Conservation (phyloP, 768 basidiomycete genomes). For the Hygrocybe punicea region DNA sequence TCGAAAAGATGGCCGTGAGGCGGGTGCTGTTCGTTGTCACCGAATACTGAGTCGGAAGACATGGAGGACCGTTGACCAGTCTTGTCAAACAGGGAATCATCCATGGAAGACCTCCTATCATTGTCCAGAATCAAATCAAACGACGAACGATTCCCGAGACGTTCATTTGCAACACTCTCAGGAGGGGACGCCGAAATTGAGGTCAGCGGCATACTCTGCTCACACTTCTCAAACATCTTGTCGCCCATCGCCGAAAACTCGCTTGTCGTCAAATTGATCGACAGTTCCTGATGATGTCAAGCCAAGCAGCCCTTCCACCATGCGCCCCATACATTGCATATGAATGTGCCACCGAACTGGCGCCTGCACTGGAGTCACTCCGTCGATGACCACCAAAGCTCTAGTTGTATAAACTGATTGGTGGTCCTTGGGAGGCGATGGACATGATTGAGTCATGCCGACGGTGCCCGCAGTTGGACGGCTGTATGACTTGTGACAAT, state of each 20-base stretch:
- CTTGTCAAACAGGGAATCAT: slow-evolving; percentile 64
- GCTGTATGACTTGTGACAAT: slow-evolving; percentile 20
- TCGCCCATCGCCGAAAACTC: slow-evolving; percentile 66
- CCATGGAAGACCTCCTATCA: slow-evolving; percentile 39
- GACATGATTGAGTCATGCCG: slow-evolving; percentile 66
- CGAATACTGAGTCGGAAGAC: slow-evolving; percentile 63
- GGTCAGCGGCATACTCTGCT: slow-evolving; percentile 51
- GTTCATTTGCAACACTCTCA: slow-evolving; percentile 34
- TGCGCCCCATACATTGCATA: slow-evolving; percentile 52
- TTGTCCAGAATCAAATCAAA: slow-evolving; percentile 69
- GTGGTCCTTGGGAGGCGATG: slow-evolving; percentile 54
- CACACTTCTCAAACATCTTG: slow-evolving; percentile 76
- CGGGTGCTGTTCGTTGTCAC: slow-evolving; percentile 40
- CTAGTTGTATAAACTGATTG: slow-evolving; percentile 70
- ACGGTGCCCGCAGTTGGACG: slow-evolving; percentile 49
- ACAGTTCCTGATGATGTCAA: slow-evolving; percentile 52
- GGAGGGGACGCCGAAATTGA: slow-evolving; percentile 67
- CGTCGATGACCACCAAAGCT: slow-evolving; percentile 51
- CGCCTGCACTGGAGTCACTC: slow-evolving; percentile 57
- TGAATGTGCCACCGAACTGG: slow-evolving; percentile 54
- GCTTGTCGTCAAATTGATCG: slow-evolving; percentile 63
- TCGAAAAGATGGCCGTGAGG: slow-evolving; percentile 13
- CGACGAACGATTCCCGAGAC: slow-evolving; percentile 35
- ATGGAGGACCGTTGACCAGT: slow-evolving; percentile 50
- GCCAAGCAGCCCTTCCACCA: slow-evolving; percentile 57